Base-by-base conservation (phyloP, 352 stramenopile genomes). In the Pythium oligandrum region DNA sequence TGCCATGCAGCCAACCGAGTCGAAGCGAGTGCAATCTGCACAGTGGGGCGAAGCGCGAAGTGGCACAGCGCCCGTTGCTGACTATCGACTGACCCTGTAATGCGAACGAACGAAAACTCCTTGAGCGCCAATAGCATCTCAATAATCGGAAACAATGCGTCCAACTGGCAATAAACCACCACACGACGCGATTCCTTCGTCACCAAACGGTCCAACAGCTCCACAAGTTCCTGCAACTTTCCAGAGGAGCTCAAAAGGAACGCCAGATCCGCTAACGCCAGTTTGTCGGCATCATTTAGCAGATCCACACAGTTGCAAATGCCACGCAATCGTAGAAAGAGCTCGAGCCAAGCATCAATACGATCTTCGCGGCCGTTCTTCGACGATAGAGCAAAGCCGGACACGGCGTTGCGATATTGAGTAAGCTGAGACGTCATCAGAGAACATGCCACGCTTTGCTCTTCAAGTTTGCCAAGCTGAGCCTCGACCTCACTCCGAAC, bases 261-360 rank as follows among this genome's bases (percentile, higher is more conserved):
- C 4, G 63, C 52, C 12, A 87, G 55, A 65, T 94, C 84, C n/a
- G 79, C 78, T 7, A 86, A 64, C 1, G 55, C 73, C 8, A 94
- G 66, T 55, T 91, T 91, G 26, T 94, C 84, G 26, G 83, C 45
- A 51, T 94, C 84, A 35, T 82, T 77, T 12, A 85, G 64, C 35
- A 93, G 51, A 58, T 91, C 78, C 6, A 93, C 82, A 47, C 80
- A 89, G 49, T 94, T 94, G 66, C 84, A 93, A 34, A 91, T 80
- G 45, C 63, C 57, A 5, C 84, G 78, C 38, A 94, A 57, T 11
- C 71, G 74, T 31, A 94, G 49, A 8, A 92, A 53, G 9, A 94
- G 51, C 37, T 74, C 68, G 31, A 94, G 38, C 84, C 84, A 94
- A 1, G 71, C 54, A 8, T 72, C 63, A 4, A 91, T 44, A 8